Base-by-base conservation (phyloP, 768 basidiomycete genomes). In the Polyporus arcularius region DNA sequence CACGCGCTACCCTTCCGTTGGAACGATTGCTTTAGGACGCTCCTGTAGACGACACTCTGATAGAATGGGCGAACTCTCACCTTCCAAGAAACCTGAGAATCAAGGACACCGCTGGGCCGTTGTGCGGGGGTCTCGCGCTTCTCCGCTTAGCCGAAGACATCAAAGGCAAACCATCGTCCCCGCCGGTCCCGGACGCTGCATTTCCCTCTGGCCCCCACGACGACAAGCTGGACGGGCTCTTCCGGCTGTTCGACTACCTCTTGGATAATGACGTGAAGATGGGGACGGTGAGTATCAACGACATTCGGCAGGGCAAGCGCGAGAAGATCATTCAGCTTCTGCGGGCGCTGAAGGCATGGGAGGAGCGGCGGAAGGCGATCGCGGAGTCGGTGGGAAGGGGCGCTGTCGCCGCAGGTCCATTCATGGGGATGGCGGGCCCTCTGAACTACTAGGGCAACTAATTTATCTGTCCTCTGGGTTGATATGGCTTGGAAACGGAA, bases 271-370 rank as follows among this genome's bases (percentile, higher is more conserved):
- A 94, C 51, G 87, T 96, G 58, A 89, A 90, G 75, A 92, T 96
- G 80, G 95, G 91, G 9, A 85, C 87, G 62, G 89, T 98, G 35
- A 94, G 91, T 67, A 96, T 97, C 75, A 96, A 96, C 70, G 96
- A 98, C 74, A 81, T 98, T 38, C 81, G 92, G 53, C 84, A 85
- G 62, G 92, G 91, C 32, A 92, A 89, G 71, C 79, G 85, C 50
- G 88, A 90, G 47, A 95, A 92, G 78, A 84, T 96, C 61, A 66
- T 88, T 4, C 89, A 94, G 72, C 76, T 98, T 38, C 71, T 98
- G 67, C 85, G 80, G 66, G 89, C 90, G 40, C 71, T 94, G 67
- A 90, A 86, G 74, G 72, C 74, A 0, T 93, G 92, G 92, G 89
- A 93, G 71, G 92, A 94, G 41, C 89, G 88, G 75, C 74, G 89